Conservation (phyloP, 1,284 basidiomycete genomes). For the Testicularia cyperi region DNA sequence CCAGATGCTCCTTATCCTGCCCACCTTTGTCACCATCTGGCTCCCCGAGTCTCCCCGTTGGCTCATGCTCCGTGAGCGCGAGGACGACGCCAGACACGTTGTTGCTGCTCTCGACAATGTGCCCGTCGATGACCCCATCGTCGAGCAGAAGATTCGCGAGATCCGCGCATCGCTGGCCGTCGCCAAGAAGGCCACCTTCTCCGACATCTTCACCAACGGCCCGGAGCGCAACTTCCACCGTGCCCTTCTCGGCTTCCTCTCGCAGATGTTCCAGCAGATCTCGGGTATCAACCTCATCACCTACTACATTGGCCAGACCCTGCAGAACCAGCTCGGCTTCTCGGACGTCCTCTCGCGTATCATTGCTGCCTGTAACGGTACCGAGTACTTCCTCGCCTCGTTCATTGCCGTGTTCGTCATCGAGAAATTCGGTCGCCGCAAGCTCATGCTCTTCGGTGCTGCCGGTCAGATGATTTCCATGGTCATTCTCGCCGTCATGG, state of each 20-base stretch:
- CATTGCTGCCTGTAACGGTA: constrained; percentile 55
- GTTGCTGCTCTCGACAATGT: constrained; percentile 50
- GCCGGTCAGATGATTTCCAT: constrained; percentile 50
- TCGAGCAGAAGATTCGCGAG: constrained; percentile 46
- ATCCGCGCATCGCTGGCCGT: constrained; percentile 44
- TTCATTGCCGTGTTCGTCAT: constrained; percentile 54
- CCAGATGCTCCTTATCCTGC: constrained; percentile 56
- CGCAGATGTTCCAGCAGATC: constrained; percentile 59
- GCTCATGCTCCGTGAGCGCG: constrained; percentile 50
- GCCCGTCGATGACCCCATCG: constrained; percentile 37
- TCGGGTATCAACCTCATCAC: constrained; percentile 56
- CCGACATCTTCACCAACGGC: constrained; percentile 54
- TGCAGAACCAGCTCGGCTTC: constrained; percentile 50
- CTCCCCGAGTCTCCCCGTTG: constrained; percentile 58
- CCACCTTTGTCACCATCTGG: constrained; percentile 56
- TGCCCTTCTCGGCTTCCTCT: constrained; percentile 48
- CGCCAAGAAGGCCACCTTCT: constrained; percentile 22
- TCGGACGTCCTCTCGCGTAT: constrained; percentile 47
- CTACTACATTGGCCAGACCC: constrained; percentile 58
- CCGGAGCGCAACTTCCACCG: constrained; percentile 57
- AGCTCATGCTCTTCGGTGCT: constrained; percentile 53
- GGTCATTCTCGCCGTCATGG: constrained; percentile 42
- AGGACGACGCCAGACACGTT: constrained; percentile 46
- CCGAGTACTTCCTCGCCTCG: constrained; percentile 58
- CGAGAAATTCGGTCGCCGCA: constrained; percentile 52